Evolutionary conservation across 306 rosid species (phyloP), one percentile per base, ranked within the genome.

Genomic region (Pachyrhizus erosus): DNA sequence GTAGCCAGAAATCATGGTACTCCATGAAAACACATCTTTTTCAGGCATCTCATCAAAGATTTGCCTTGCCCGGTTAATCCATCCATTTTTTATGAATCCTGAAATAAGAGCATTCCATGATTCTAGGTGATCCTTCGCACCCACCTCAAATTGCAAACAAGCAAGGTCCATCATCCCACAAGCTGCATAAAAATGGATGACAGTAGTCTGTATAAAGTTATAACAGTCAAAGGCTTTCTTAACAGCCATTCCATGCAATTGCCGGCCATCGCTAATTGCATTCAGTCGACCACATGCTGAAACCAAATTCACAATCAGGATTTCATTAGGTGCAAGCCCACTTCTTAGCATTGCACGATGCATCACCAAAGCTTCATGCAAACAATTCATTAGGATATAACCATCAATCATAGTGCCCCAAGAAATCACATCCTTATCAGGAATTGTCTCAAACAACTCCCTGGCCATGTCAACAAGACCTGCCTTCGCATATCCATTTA

Each of bases 371-470:
- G 99, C 99, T 84, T 92, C 97, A 75, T 31, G 68, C 73, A 96
- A 75, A 78, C 82, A 51, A 73, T 86, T 91, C 75, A 18, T 84
- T 89, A 78, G 92, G 79, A 93, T 85, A 84, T 87, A 91, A 76
- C 92, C 92, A 86, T 91, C 96, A 34, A 92, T 90, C 87, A 96
- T 87, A 10, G 98, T 93, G 21, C 97, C 98, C 98, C 99, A 96
- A 0, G 97, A 92, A 80, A 93, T 80, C 61, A 93, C 90, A 82
- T 96, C 98, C 78, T 89, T 93, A 29, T 31, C 57, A 54, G 91
- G 91, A 65, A 88, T 85, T 26, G 71, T 86, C 79, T 91, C 94
- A 77, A 96, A 96, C 86, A 92, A 83, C 68, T 89, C 94, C 58
- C 88, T 91, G 5, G 97, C 91, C 70, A 27, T 20, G 78, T 84